Conservation (phyloP, 2,329 filamentous ascomycete genomes). For the Pyricularia grisea region DNA sequence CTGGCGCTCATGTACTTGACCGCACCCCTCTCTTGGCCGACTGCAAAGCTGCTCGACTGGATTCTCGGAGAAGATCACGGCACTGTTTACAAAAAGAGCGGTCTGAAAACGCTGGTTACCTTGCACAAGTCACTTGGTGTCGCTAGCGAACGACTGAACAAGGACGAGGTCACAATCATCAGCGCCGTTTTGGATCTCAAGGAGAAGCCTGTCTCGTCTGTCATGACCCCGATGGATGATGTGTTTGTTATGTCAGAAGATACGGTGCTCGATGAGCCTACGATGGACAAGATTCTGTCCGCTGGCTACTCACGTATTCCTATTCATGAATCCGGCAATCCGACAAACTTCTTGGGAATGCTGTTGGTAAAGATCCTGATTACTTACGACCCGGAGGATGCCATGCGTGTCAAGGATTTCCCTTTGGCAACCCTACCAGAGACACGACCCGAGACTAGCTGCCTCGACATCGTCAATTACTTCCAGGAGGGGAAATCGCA, state of each 20-base stretch:
- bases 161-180: conserved; percentile 98
- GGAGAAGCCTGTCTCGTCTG: conserved; percentile 86
- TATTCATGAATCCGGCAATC: conserved; percentile 78
- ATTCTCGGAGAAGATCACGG: conserved; percentile 91
- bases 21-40: conserved; percentile 85
- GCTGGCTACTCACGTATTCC: conserved; percentile 95
- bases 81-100: conserved; percentile 96
- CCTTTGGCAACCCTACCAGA: conserved; percentile 89
- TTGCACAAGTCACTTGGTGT: conserved; percentile 87
- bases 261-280: conserved; percentile 82
- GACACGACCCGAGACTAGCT: conserved; percentile 90
- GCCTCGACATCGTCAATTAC: conserved; percentile 97
- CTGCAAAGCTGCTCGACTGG: conserved; percentile 88
- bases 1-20: conserved; percentile 85
- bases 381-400: conserved; percentile 94
- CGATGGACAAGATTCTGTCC: conserved; percentile 87
- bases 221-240: conserved; percentile 98
- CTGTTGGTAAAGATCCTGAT: conserved; percentile 97
- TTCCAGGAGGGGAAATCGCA: conserved; percentile 99
- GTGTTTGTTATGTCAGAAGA: conserved; percentile 97
- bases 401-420: conserved; percentile 79
- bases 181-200: conserved; percentile 93
- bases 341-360: conserved; percentile 91
- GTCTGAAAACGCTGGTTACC: conserved; percentile 90
- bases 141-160: conserved; percentile 80